A percentile compares a stretch with the other conserved stretches of the same genome.
These are phyloP conservation scores for Periconia sp. DNA, from an alignment of 2,329 filamentous ascomycete species.

Conservation along the genomic window DNA sequence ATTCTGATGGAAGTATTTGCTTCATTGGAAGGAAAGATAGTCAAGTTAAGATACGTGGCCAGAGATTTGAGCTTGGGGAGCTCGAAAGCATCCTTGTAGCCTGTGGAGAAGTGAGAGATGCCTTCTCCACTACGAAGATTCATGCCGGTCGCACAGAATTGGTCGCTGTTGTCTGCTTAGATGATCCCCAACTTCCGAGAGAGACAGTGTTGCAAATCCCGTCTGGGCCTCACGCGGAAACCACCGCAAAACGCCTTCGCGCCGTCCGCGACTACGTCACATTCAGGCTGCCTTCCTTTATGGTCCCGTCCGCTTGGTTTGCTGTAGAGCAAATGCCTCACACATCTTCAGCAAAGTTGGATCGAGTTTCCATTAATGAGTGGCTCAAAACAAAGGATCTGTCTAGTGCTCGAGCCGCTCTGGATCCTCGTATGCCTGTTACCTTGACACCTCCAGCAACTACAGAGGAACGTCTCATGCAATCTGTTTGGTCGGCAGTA, in stretches of 20 bases:
- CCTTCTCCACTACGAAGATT: constrained; percentile 20
- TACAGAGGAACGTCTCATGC: too few species aligned
- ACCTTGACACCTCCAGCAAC: too few species aligned
- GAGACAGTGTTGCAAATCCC: constrained; percentile 19
- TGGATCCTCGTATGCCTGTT: too few species aligned
- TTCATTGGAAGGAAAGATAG: constrained; percentile 37
- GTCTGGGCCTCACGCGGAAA: constrained; percentile 2
- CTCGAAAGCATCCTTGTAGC: constrained; percentile 16
- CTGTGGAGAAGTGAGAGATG: background rate
- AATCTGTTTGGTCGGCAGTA: too few species aligned
- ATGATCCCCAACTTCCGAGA: too few species aligned
- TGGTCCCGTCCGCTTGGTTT: constrained; percentile 25
- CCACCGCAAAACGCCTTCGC: constrained; percentile 11
- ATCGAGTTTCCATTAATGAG: constrained; percentile 15
- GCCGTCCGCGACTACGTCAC: too few species aligned
- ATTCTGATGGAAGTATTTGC: constrained; percentile 19
- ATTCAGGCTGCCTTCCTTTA: constrained; percentile 27
- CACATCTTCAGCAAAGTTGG: constrained; percentile 24
- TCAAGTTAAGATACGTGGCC: constrained; percentile 39
- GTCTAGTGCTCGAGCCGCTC: too few species aligned
- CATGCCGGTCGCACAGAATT: too few species aligned
- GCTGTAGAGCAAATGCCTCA: constrained; percentile 21
- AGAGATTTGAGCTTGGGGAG: constrained; percentile 36
- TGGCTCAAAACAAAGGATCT: too few species aligned
- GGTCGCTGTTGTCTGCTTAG: too few species aligned